Evolutionary conservation across 345 rosid species (phyloP), one percentile per base, ranked within the genome.

Genomic region (Hypericum androsaemum): DNA sequence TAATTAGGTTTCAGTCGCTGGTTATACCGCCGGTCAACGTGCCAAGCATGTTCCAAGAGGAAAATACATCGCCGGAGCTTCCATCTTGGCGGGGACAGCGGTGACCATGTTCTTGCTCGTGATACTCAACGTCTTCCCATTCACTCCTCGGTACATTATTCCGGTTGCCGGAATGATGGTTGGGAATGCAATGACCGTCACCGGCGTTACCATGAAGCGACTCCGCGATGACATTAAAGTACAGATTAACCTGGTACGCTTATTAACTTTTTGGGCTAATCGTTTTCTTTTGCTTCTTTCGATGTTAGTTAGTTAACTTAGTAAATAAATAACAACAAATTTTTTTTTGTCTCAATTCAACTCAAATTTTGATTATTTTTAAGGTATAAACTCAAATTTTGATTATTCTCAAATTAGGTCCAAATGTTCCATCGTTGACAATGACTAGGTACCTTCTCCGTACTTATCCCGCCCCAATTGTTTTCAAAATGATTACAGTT

Each of bases 121-220:
- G 46, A 11, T 75, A 41, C 74, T 90, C 16, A 70, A 77, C 7
- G 96, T 87, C 13, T 87, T 90, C 54, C 98, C 95, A 47, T 90
- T 90, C 76, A 90, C 95, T 49, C 98, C 96, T 0, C 67, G 95
- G 38, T 90, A 81, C 58, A 81, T 90, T 14, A 87, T 90, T 54
- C 98, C 96, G 0, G 74, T 90, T 0, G 79, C 94, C 7, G 96
- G 96, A 22, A 90, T 87, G 98, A 69, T 90, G 96, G 96, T 87
- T n/a, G 96, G 94, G 8, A 90, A 87, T 39, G 76, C 95, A 9
- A 90, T 90, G 95, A 81, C 95, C 0, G 94, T 81, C 56, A 84
- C 95, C n/a, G 95, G 96, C 3, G 88, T 90, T 32, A 75, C 98
- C 8, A 90, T 90, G 98, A 90, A 87, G 63, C 76, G 80, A 43